A percentile compares a stretch with the other conserved stretches of the same genome.
These are phyloP conservation scores for Spiromastix sp. DNA, from an alignment of 2,329 filamentous ascomycete species.

Conservation along the genomic window DNA sequence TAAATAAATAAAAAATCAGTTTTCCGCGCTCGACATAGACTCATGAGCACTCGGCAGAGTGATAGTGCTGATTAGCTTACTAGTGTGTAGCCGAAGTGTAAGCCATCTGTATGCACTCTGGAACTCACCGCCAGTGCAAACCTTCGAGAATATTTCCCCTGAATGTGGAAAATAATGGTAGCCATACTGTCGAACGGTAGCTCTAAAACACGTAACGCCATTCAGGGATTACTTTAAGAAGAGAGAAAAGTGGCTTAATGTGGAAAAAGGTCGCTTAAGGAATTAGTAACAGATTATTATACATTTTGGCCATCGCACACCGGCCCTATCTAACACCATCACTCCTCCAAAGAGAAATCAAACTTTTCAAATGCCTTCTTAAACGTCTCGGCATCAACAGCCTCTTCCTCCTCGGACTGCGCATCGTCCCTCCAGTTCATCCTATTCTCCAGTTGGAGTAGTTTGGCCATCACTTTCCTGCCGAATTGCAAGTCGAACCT, in stretches of 20 bases:
- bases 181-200: background rate
- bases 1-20: no score
- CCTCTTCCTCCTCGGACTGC: conserved; percentile 70
- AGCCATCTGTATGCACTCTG: no score
- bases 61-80: no score
- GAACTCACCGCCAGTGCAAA: no score
- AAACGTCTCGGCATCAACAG: conserved; percentile 65
- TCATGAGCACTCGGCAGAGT: no score
- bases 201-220: background rate
- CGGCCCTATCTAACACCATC: no score
- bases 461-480: conserved; percentile 74
- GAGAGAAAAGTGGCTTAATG: background rate
- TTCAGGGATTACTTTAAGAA: background rate
- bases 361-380: conserved; percentile 73
- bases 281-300: no score
- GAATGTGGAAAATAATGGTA: background rate
- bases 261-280: no score
- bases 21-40: no score
- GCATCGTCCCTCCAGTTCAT: conserved; percentile 75
- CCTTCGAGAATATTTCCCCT: conserved; percentile 2
- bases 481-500: conserved; percentile 89
- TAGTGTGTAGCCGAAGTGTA: no score
- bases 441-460: conserved; percentile 70
- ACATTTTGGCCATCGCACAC: no score
- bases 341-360: conserved; percentile 60